Evolutionary conservation across 2,329 filamentous ascomycete species (phyloP), one percentile per base, ranked within the genome.

Genomic region (Annulohypoxylon truncatum): DNA sequence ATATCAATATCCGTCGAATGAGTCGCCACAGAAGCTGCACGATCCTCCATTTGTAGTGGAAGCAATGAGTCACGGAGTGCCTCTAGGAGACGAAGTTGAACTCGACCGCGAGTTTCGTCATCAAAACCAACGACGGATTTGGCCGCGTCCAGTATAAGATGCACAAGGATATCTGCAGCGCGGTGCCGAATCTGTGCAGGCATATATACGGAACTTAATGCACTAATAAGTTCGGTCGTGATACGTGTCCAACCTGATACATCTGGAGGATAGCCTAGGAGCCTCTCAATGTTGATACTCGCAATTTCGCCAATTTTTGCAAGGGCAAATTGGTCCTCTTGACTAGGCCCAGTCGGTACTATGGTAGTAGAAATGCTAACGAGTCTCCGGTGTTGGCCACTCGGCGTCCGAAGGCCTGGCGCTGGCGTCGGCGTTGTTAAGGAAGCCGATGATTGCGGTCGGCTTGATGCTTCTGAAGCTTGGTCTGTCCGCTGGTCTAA

Each of bases 191-290:
- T 87, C 0, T 84, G 82, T 1, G 86, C 76, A 10, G 82, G 82
- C 20, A 83, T 82, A 0, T 77, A 71, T 0, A 81, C 72, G 0
- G 85, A 85, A 54, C 82, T 82, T 20, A 89, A 74, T 2, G 84
- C 83, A 13, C 75, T 73, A 29, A 85, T 84, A 0, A 91, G 78
- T 69, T 89, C 84, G 1, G 81, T 76, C 0, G 80, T 87, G 29
- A 98, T 79, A 3, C 88, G 81, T 10, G 84, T 79, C 96, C 95
- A 99, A 1, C 94, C 94, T 54, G 90, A 94, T 8, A 86, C 83
- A 2, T 87, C 82, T 0, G 91, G 88, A 0, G 88, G 80, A 64
- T 90, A 89, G 8, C 85, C 84, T 9, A 94, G 84, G 7, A 99
- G 82, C 40, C 96, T 87, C 52, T 90, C 86, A 24, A 94, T 86